These are phyloP conservation scores for Boletus sp. DNA, from an alignment of 1,284 basidiomycete species.

Conservation along the genomic window DNA sequence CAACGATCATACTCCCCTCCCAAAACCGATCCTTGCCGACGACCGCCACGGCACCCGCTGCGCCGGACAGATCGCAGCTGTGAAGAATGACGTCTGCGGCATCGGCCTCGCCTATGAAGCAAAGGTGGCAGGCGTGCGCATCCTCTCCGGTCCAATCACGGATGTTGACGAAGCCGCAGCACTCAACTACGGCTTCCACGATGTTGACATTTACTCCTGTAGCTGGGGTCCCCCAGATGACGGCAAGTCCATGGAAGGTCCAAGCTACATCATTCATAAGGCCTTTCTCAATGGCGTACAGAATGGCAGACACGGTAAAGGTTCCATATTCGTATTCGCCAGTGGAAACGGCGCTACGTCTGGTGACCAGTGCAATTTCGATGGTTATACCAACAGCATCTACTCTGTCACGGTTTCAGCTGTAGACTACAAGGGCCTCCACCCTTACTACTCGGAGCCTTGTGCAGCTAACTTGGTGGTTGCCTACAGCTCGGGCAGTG, in stretches of 20 bases:
- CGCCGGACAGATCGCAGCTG: constrained; percentile 97
- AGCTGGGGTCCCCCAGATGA: constrained; percentile 99
- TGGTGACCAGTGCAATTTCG: constrained; percentile 99
- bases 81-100: constrained; percentile 94
- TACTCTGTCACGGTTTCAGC: constrained; percentile 96
- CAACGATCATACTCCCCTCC: constrained; percentile 89
- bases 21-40: constrained; percentile 84
- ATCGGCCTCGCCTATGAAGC: constrained; percentile 93
- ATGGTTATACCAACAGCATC: constrained; percentile 98
- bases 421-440: constrained; percentile 87
- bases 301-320: constrained; percentile 88
- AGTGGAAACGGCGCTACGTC: constrained; percentile 93
- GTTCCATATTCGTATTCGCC: constrained; percentile 96
- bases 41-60: constrained; percentile 99
- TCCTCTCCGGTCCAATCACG: constrained; percentile 94
- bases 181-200: constrained; percentile 92
- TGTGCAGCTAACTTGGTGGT: constrained; percentile 98
- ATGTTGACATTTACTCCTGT: constrained; percentile 91
- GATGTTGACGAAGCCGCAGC: constrained; percentile 98
- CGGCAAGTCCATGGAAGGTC: constrained; percentile 93
- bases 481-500: constrained; percentile 95
- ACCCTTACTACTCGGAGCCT: constrained; percentile 96
- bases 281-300: constrained; percentile 94
- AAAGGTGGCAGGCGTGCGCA: constrained; percentile 91
- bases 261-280: constrained; percentile 89